Conservation (phyloP, 2,329 filamentous ascomycete species). For the Aaosphaeria pasadenensis region DNA sequence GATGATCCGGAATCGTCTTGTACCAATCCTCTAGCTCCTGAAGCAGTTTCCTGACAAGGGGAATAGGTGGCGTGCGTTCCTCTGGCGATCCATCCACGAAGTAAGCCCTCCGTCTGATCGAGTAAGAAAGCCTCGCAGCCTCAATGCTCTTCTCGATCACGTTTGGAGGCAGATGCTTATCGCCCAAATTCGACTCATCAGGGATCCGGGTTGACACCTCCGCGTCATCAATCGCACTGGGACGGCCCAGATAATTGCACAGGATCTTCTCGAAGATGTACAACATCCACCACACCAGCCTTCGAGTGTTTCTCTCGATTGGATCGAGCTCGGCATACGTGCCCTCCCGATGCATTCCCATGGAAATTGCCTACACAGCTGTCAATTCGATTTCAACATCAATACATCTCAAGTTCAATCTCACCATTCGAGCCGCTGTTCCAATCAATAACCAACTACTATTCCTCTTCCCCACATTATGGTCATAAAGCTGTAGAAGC, state of each 20-base stretch:
- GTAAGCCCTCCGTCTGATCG: conserved; percentile 19
- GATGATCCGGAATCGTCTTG: conserved; percentile 10
- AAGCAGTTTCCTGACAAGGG: conserved; percentile 12
- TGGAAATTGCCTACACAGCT: conserved; percentile 34
- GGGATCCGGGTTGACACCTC: conserved; percentile 20
- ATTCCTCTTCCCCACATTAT: conserved; percentile 43
- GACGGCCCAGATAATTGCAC: conserved; percentile 22
- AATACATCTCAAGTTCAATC: neutral
- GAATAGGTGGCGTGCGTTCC: neutral
- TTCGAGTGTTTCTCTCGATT: conserved; percentile 22
- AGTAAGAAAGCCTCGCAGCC: conserved; percentile 15
- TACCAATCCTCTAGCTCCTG: conserved; percentile 17
- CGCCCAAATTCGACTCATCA: conserved; percentile 7
- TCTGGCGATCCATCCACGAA: conserved; percentile 2
- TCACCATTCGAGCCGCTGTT: conserved; percentile 39
- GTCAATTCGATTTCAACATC: neutral
- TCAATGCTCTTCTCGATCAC: conserved; percentile 11
- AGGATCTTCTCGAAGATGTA: conserved; percentile 24
- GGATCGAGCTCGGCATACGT: conserved; percentile 38
- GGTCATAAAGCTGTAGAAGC: conserved; percentile 41
- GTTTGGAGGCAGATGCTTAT: conserved; percentile 11
- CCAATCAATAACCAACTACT: conserved; percentile 42
- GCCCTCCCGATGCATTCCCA: conserved; percentile 45
- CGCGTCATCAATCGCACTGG: conserved; percentile 21
- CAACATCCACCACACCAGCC: conserved; percentile 25